A percentile compares a stretch with the other conserved stretches of the same genome.
These are phyloP conservation scores for Aspergillus olivimuriae DNA, from an alignment of 495 filamentous ascomycete species.

Conservation along the genomic window DNA sequence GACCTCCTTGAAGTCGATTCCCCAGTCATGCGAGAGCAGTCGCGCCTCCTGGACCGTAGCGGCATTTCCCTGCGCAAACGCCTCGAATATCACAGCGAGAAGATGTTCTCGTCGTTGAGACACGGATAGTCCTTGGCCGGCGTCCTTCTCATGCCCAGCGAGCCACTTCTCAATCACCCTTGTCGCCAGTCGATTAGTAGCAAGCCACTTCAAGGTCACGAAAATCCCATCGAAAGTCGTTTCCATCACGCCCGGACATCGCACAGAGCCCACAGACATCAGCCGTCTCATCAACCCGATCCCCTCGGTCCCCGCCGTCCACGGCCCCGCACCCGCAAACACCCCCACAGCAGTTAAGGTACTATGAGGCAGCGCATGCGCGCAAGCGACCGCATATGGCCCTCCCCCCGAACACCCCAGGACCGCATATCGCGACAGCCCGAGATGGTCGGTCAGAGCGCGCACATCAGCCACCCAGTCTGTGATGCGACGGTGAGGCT, in stretches of 20 bases:
- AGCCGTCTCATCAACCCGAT: too few relatives aligned
- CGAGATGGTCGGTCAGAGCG: constrained; percentile 28
- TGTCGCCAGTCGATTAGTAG: too few relatives aligned
- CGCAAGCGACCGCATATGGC: constrained; percentile 43
- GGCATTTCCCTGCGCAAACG: constrained; percentile 22
- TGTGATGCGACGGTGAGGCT: constrained; percentile 27
- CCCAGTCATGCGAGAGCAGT: constrained; percentile 25
- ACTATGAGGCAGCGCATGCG: constrained; percentile 22
- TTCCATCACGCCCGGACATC: too few relatives aligned
- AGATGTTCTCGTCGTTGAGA: constrained; percentile 9
- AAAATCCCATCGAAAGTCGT: too few relatives aligned
- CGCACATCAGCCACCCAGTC: constrained; percentile 37
- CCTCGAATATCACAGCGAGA: constrained; percentile 14
- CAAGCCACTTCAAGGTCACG: too few relatives aligned
- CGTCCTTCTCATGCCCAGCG: background rate
- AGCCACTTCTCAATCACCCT: background rate
- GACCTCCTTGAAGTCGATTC: constrained; percentile 28
- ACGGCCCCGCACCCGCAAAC: constrained; percentile 27
- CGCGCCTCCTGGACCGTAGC: constrained; percentile 20
- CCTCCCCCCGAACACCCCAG: constrained; percentile 42
- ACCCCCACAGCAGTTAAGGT: constrained; percentile 29
- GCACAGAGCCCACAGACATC: too few relatives aligned
- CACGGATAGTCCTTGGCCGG: background rate
- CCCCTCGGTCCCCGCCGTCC: constrained; percentile 18
- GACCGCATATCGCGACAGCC: constrained; percentile 29